Base-by-base conservation (phyloP, 805 yeast species). In the Saturnispora zaruensis region DNA sequence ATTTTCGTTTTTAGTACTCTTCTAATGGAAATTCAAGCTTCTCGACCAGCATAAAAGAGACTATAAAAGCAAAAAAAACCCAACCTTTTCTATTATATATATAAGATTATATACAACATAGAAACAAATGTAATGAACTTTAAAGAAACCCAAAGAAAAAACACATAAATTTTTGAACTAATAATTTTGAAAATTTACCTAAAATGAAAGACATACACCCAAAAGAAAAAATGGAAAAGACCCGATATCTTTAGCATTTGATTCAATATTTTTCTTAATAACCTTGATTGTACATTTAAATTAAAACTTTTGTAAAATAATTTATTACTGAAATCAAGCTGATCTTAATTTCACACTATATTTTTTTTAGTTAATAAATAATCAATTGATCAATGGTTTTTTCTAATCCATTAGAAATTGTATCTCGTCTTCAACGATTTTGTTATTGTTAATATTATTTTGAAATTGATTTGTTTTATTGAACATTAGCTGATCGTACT, bases 321-420 rank as follows among this genome's bases (percentile, higher is more conserved):
- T 28, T 11, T 9, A 28, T 28, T 28, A n/a, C n/a, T 8, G 32
- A 28, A 28, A 2, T 28, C 18, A 34, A 34, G 7, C 8, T n/a
- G n/a, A 34, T 16, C 37, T 16, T 16, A n/a, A 34, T 9, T 34
- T 34, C 20, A n/a, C 20, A 6, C n/a, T 14, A 4, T n/a, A 11
- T 34, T 16, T 14, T 34, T 34, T 34, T 34, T 6, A 16, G 16
- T 33, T 33, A n/a, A 16, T 33, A n/a, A 33, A 33, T n/a, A 33
- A 33, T 36, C 5, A 7, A 18, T n/a, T 7, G 26, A 20, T 34
- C 18, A 16, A 14, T 34, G 18, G 8, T 20, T 14, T 14, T n/a
- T 34, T 21, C 24, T 23, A 53, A 30, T 53, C 56, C 73, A 70
- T 68, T 28, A 58, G 46, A 48, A 70, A 70, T 51, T 69, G 73